These are phyloP conservation scores for Aspergillus luchuensis DNA, from an alignment of 2,329 filamentous ascomycete genomes.

Conservation along the genomic window DNA sequence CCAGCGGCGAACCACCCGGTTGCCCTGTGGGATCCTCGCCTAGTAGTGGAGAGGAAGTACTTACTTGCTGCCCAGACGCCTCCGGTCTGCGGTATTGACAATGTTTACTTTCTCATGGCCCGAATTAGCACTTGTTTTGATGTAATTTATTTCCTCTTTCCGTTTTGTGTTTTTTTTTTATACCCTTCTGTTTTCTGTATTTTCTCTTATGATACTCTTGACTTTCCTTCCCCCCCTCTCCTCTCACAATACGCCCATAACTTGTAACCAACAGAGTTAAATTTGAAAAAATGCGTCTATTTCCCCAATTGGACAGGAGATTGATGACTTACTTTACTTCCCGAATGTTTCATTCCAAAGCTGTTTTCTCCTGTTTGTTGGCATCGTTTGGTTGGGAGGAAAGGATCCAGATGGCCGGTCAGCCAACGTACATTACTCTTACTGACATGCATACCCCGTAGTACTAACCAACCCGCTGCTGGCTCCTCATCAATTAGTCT, in stretches of 20 bases:
- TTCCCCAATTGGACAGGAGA: background rate
- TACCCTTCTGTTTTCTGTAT: constrained; percentile 14
- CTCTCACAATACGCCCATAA: constrained; percentile 20
- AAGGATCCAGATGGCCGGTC: constrained; percentile 2
- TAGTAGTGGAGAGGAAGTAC: background rate
- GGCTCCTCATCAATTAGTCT: background rate
- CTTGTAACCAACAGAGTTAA: background rate
- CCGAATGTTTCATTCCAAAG: constrained; percentile 1
- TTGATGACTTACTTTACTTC: background rate
- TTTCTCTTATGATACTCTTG: constrained; percentile 7
- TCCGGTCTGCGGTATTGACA: background rate
- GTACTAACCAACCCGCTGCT: background rate
- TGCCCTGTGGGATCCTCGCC: constrained; percentile 16
- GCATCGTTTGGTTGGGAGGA: constrained; percentile 2
- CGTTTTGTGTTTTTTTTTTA: background rate
- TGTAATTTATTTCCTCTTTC: constrained; percentile 10
- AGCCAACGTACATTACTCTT: constrained; percentile 4
- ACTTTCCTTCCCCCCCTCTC: constrained; percentile 2
- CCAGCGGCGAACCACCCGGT: constrained; percentile 25
- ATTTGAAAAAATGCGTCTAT: background rate
- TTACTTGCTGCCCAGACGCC: background rate
- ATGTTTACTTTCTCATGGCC: background rate
- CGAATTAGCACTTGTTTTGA: background rate
- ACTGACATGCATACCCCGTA: constrained; percentile 2
- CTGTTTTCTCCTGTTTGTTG: constrained; percentile 2